Evolutionary conservation across 148 eudicot genomes (phyloP).

Genomic region (Chenopodium suecicum): DNA sequence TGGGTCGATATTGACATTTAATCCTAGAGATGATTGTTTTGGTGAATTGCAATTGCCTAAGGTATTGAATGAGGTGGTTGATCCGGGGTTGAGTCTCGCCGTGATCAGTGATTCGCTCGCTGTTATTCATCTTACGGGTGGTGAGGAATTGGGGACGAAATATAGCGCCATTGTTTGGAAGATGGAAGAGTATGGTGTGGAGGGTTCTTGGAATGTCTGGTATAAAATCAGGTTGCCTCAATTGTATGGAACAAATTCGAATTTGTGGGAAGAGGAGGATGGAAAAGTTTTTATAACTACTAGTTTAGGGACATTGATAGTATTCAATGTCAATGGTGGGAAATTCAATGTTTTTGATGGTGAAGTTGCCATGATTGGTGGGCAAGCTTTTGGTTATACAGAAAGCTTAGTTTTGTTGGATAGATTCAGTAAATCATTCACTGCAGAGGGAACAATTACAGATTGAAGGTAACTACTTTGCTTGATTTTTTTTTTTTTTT

Average conservation of each 20-base stretch:
- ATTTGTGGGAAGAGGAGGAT: not conserved
- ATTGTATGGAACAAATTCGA: not conserved
- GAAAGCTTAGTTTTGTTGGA: slow-evolving; percentile 8
- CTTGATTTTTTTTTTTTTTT: too few species aligned
- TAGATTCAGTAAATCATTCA: not conserved
- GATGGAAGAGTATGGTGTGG: slow-evolving; percentile 8
- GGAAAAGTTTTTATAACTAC: not conserved
- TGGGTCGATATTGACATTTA: not conserved
- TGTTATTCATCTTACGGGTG: not conserved
- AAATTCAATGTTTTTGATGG: not conserved
- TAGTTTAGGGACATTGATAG: not conserved
- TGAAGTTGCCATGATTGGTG: not conserved
- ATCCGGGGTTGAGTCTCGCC: not conserved
- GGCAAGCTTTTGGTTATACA: not conserved
- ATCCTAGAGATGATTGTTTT: not conserved
- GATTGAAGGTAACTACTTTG: not conserved
- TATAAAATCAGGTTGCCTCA: not conserved
- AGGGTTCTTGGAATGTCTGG: not conserved
- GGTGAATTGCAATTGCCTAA: not conserved
- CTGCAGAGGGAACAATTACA: not conserved
- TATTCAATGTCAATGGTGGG: not conserved
- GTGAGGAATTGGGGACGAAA: not conserved
- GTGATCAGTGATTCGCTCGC: not conserved
- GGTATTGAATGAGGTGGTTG: not conserved
- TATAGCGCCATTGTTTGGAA: not conserved